Percentiles rank a stretch among this genome's conserved stretches.
These are phyloP conservation scores for Ochetophila trinervis DNA, from an alignment of 306 rosid genomes.

Conservation along the genomic window DNA sequence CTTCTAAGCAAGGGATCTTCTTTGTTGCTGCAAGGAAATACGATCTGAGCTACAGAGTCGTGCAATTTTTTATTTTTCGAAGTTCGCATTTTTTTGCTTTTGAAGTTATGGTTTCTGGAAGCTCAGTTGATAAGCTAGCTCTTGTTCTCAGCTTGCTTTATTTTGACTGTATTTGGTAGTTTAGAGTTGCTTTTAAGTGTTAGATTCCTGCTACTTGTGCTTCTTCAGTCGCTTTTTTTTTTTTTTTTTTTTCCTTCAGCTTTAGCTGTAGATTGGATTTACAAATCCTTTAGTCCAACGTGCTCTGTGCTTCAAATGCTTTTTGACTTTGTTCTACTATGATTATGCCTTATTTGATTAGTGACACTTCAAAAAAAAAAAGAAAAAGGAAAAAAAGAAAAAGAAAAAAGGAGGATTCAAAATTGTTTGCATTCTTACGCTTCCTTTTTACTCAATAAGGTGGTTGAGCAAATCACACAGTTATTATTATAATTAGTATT, in stretches of 20 bases:
- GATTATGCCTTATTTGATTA: background rate
- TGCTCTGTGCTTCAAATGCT: too few species aligned
- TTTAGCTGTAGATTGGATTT: too few species aligned
- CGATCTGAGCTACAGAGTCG: too few species aligned
- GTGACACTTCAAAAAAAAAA: background rate
- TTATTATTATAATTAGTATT: too few species aligned
- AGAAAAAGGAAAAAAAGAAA: constrained; percentile 9
- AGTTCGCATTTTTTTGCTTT: background rate
- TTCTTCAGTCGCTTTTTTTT: background rate
- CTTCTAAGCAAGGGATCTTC: constrained; percentile 3
- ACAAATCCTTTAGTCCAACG: too few species aligned
- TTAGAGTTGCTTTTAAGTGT: background rate
- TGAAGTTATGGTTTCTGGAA: background rate
- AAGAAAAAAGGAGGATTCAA: background rate
- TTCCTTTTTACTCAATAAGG: too few species aligned
- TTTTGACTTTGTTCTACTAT: too few species aligned
- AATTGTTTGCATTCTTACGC: background rate
- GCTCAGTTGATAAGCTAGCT: background rate
- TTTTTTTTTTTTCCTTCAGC: background rate
- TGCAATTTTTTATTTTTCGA: too few species aligned
- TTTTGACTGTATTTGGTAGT: background rate
- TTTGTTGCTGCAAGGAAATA: background rate
- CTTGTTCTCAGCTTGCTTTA: background rate
- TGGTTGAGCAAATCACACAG: too few species aligned
- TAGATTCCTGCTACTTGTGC: background rate